Evolutionary conservation across 768 basidiomycete genomes (phyloP).

Genomic region (Botryobasidium botryosum): DNA sequence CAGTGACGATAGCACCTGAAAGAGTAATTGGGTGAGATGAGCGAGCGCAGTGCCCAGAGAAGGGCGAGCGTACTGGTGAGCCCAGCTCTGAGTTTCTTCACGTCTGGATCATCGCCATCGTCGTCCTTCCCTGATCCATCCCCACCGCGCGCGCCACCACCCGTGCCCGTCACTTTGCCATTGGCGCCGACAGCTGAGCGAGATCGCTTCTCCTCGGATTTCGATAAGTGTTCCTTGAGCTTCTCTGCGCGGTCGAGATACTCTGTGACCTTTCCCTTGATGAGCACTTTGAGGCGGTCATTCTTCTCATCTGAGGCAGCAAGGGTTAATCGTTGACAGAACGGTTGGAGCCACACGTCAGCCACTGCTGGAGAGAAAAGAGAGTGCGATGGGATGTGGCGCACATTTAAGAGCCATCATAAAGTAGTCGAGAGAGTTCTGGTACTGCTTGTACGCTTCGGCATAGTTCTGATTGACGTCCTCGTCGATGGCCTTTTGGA

Average conservation of each 20-base stretch:
- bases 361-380: background rate
- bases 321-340: slow-evolving; percentile 14
- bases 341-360: background rate
- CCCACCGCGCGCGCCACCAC: slow-evolving; percentile 20
- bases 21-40: background rate
- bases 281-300: slow-evolving; percentile 73
- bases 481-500: slow-evolving; percentile 83
- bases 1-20: slow-evolving; percentile 66
- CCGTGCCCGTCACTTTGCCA: slow-evolving; percentile 27
- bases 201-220: slow-evolving; percentile 45
- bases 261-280: slow-evolving; percentile 75
- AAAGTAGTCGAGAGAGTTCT: slow-evolving; percentile 94
- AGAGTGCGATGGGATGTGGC: slow-evolving; percentile 14
- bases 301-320: slow-evolving; percentile 75
- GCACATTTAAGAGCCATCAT: slow-evolving; percentile 91
- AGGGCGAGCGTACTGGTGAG: slow-evolving; percentile 32
- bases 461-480: slow-evolving; percentile 86
- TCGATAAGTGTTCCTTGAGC: slow-evolving; percentile 66
- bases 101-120: slow-evolving; percentile 76
- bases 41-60: background rate
- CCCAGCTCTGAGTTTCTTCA: slow-evolving; percentile 90
- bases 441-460: slow-evolving; percentile 88
- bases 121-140: too few species aligned
- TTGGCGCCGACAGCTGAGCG: slow-evolving; percentile 34
- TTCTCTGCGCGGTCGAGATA: slow-evolving; percentile 86